A percentile compares a stretch with the other conserved stretches of the same genome.
Evolutionary conservation across 257 asterid genomes (phyloP).

Genomic region (Solanum bulbocastanum): DNA sequence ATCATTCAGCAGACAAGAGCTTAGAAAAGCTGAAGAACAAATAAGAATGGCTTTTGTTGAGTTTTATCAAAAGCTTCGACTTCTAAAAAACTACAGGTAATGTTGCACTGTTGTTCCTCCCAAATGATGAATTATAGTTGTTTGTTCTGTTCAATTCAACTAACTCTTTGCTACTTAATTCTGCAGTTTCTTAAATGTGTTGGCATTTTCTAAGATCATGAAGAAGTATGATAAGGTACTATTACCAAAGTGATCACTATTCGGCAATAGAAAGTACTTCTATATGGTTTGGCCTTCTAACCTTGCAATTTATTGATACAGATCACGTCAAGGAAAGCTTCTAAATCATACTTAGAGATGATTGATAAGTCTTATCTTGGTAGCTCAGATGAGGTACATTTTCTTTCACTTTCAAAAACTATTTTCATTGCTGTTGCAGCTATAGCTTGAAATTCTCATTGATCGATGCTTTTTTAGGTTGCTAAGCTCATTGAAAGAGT

Average conservation of each 20-base stretch:
- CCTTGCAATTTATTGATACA: slow-evolving; percentile 5
- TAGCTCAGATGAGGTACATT: slow-evolving; percentile 69
- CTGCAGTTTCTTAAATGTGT: slow-evolving; percentile 62
- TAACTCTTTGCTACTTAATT: neutral
- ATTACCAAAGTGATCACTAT: neutral
- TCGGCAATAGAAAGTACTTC: neutral
- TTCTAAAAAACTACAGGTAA: slow-evolving; percentile 61
- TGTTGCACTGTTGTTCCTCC: neutral
- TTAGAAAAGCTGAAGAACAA: slow-evolving; percentile 50
- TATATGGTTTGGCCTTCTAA: neutral
- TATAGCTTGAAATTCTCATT: neutral
- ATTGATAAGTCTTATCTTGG: slow-evolving; percentile 64
- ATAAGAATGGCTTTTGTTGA: slow-evolving; percentile 50
- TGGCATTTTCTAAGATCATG: slow-evolving; percentile 82
- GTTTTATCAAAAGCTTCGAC: slow-evolving; percentile 58
- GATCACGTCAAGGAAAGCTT: slow-evolving; percentile 74
- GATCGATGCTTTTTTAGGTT: slow-evolving; percentile 19
- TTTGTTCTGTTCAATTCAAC: neutral
- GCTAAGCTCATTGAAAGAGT: slow-evolving; percentile 42
- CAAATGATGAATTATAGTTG: neutral
- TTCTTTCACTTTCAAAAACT: neutral
- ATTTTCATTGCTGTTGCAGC: neutral
- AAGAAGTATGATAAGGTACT: slow-evolving; percentile 86
- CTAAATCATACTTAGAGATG: slow-evolving; percentile 62
- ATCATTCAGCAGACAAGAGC: slow-evolving; percentile 51